These are phyloP conservation scores for Albophoma yamanashiensis DNA, from an alignment of 2,329 filamentous ascomycete species.

Conservation along the genomic window DNA sequence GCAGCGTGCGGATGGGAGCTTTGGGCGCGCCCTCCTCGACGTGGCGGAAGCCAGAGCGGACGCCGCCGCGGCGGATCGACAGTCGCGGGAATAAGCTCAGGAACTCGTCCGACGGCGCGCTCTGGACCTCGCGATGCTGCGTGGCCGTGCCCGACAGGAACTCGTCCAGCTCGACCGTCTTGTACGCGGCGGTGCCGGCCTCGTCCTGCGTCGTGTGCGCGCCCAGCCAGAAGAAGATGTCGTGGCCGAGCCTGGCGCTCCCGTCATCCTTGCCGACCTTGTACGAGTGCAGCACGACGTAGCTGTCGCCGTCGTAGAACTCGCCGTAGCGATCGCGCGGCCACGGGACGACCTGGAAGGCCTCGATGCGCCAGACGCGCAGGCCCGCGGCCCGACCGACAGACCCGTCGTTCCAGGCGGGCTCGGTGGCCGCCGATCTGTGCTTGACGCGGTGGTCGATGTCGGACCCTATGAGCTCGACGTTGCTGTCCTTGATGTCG, in stretches of 20 bases:
- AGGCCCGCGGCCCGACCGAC: conserved; percentile 45
- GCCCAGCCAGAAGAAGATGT: conserved; percentile 63
- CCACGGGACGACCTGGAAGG: conserved; percentile 54
- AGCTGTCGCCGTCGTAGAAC: conserved; percentile 60
- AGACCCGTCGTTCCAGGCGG: conserved; percentile 52
- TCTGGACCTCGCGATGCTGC: conserved; percentile 56
- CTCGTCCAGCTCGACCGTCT: conserved; percentile 60
- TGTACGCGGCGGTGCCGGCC: conserved; percentile 58
- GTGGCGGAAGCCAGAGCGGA: conserved; percentile 51
- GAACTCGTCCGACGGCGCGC: conserved; percentile 48
- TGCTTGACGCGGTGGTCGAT: conserved; percentile 60
- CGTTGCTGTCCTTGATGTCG: conserved; percentile 58
- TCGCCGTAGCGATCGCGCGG: conserved; percentile 44
- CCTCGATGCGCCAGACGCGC: conserved; percentile 55
- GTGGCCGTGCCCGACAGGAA: conserved; percentile 50
- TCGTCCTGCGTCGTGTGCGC: conserved; percentile 56
- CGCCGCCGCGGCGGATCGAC: conserved; percentile 49
- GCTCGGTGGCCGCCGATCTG: conserved; percentile 53
- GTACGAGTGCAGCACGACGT: conserved; percentile 52
- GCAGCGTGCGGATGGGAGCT: conserved; percentile 36
- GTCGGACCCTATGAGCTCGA: conserved; percentile 51
- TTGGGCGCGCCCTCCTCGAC: conserved; percentile 35
- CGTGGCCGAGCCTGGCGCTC: conserved; percentile 40
- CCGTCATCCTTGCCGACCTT: conserved; percentile 33
- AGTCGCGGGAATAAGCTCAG: conserved; percentile 48